Conservation (phyloP, 2,329 filamentous ascomycete species). For the Didymella glomerata region DNA sequence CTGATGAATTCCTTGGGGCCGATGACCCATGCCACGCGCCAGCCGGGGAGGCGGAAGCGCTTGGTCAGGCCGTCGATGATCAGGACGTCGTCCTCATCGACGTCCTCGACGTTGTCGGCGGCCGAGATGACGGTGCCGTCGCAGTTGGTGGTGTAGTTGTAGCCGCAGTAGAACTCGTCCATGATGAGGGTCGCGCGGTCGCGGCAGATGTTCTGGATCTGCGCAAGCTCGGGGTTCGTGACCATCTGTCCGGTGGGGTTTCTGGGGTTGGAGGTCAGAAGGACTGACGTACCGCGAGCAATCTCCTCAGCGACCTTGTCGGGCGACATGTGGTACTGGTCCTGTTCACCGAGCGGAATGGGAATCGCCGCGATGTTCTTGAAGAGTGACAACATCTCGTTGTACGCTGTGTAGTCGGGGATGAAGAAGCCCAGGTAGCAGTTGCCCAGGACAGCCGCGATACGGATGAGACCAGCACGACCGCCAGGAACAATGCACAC, state of each 20-base stretch:
- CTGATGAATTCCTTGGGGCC: constrained; percentile 96
- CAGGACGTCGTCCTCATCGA: constrained; percentile 80
- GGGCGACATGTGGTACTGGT: constrained; percentile 92
- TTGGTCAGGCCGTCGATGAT: constrained; percentile 97
- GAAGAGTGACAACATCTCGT: constrained; percentile 95
- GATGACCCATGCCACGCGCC: constrained; percentile 96
- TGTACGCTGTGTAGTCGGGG: constrained; percentile 93
- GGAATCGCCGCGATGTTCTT: constrained; percentile 69
- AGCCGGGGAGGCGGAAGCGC: constrained; percentile 93
- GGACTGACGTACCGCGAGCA: constrained; percentile 77
- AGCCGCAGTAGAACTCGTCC: constrained; percentile 91
- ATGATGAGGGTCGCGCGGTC: constrained; percentile 90
- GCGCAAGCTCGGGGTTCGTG: constrained; percentile 80
- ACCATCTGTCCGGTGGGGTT: constrained; percentile 94
- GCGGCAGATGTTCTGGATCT: constrained; percentile 93
- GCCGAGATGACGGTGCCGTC: constrained; percentile 89
- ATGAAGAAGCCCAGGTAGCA: constrained; percentile 94
- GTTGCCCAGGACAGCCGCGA: constrained; percentile 92
- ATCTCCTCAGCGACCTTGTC: constrained; percentile 94
- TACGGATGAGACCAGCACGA: constrained; percentile 89
- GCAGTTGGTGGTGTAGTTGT: constrained; percentile 94
- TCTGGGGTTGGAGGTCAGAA: constrained; percentile 92
- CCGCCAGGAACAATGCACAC: constrained; percentile 96
- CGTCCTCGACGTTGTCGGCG: constrained; percentile 88
- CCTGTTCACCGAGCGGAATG: constrained; percentile 77